phyloP scores from a whole-genome alignment of 1,284 basidiomycete genomes.

The Waitea zeae region DNA sequence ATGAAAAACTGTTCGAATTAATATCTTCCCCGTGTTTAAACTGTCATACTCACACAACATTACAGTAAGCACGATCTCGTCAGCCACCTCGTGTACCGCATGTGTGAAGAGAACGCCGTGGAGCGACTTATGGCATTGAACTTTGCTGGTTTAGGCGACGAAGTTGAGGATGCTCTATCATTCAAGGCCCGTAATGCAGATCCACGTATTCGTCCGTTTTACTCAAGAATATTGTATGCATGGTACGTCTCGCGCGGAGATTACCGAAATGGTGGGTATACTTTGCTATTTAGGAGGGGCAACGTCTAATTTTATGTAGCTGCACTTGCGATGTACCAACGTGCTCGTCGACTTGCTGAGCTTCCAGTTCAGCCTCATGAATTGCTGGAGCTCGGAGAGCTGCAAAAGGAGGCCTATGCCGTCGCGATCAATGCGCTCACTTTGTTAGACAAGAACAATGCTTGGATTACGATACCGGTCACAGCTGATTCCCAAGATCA shows the following conservation, averaged over 20 bases:
- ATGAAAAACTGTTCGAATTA: constrained; percentile 46
- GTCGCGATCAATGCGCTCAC: constrained; percentile 84
- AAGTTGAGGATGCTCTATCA: constrained; percentile 78
- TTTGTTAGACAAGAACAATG: constrained; percentile 64
- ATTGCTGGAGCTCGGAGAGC: constrained; percentile 44
- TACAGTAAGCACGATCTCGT: constrained; percentile 66
- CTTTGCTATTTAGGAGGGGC: too few species aligned
- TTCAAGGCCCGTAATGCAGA: constrained; percentile 95
- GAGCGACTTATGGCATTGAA: constrained; percentile 70
- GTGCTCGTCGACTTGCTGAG: constrained; percentile 58
- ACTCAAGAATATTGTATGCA: constrained; percentile 88
- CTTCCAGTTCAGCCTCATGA: constrained; percentile 26
- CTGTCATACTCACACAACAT: constrained; percentile 2
- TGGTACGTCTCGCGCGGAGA: constrained; percentile 82
- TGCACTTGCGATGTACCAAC: constrained; percentile 87
- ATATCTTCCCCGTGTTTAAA: neutral
- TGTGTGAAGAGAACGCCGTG: constrained; percentile 84
- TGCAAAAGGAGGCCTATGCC: constrained; percentile 71
- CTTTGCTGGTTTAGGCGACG: constrained; percentile 73
- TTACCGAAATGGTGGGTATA: constrained; percentile 65
- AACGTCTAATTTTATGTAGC: constrained; percentile 35
- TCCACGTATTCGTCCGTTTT: constrained; percentile 73
- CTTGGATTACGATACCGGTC: constrained; percentile 66
- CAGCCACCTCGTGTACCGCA: constrained; percentile 69
- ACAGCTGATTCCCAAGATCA: constrained; percentile 22